These are phyloP conservation scores for Phialophora tarda DNA, from an alignment of 2,329 filamentous ascomycete species.

Conservation along the genomic window DNA sequence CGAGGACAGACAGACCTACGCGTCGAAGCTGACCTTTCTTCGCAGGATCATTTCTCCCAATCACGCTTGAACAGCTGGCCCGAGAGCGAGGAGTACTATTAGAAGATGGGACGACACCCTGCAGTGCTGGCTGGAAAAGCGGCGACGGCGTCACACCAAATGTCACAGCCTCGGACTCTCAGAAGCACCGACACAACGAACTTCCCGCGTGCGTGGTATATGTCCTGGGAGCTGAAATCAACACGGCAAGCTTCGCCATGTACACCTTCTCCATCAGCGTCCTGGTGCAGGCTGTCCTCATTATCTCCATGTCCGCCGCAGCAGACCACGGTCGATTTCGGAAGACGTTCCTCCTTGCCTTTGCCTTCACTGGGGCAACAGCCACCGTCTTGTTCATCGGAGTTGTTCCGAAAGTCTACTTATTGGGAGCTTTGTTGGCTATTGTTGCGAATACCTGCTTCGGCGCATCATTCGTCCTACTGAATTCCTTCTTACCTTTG, in stretches of 20 bases:
- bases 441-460: constrained; percentile 93
- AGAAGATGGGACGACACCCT: constrained; percentile 76
- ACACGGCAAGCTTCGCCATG: constrained; percentile 97
- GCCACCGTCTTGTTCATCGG: constrained; percentile 89
- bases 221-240: constrained; percentile 82
- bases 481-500: constrained; percentile 93
- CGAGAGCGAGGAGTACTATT: constrained; percentile 88
- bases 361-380: constrained; percentile 79
- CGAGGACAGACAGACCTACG: background rate
- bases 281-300: constrained; percentile 82
- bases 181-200: constrained; percentile 33
- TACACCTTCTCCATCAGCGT: constrained; percentile 97
- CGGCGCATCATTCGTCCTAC: constrained; percentile 89
- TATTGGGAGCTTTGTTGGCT: constrained; percentile 81
- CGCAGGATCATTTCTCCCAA: constrained; percentile 89
- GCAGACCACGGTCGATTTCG: constrained; percentile 93
- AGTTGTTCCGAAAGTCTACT: constrained; percentile 74
- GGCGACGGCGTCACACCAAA: constrained; percentile 42
- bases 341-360: constrained; percentile 83
- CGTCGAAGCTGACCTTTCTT: background rate
- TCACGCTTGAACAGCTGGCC: constrained; percentile 90
- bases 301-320: constrained; percentile 94
- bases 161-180: constrained; percentile 35
- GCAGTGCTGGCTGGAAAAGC: constrained; percentile 63
- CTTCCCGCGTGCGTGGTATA: constrained; percentile 71